Percentiles rank a stretch among this genome's conserved stretches.
phyloP scores from a whole-genome alignment of 2,329 filamentous ascomycete genomes.

The Penicillium sp. region DNA sequence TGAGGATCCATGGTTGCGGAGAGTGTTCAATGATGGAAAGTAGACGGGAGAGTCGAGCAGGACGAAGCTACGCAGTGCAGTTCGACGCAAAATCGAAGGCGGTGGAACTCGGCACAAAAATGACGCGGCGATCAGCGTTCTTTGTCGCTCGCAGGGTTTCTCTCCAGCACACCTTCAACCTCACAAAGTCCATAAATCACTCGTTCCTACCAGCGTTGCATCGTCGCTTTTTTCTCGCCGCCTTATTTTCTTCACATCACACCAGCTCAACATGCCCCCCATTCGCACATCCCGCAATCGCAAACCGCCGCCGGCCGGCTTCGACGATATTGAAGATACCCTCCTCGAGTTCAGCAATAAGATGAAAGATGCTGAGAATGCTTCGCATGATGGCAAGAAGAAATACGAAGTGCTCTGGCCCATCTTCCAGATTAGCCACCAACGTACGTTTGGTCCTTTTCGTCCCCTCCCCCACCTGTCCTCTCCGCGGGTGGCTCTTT shows the following conservation, averaged over 20 bases:
- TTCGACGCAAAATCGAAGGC: conserved; percentile 25
- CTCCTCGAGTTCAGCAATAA: conserved; percentile 66
- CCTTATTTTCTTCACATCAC: background rate
- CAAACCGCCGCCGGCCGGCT: conserved; percentile 65
- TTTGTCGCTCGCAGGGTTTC: background rate
- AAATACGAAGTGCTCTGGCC: conserved; percentile 95
- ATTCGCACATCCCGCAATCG: conserved; percentile 59
- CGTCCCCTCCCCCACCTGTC: background rate
- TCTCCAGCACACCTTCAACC: background rate
- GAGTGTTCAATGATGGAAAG: background rate
- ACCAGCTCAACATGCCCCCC: conserved; percentile 54
- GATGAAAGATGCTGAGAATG: conserved; percentile 82
- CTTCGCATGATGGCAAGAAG: conserved; percentile 72
- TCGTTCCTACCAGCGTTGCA: background rate
- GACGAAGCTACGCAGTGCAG: conserved; percentile 1
- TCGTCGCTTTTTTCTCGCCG: background rate
- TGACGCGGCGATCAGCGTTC: conserved; percentile 12
- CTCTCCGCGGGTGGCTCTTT: background rate
- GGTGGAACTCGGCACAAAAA: conserved; percentile 29
- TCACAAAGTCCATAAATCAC: background rate
- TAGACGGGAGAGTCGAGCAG: background rate
- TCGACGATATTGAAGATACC: conserved; percentile 68
- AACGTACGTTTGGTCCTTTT: conserved; percentile 58
- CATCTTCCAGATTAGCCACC: conserved; percentile 95
- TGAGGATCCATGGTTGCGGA: conserved; percentile 36